Evolutionary conservation across 2,329 filamentous ascomycete species (phyloP), one percentile per base, ranked within the genome.

Genomic region (Fusarium anthophilum): DNA sequence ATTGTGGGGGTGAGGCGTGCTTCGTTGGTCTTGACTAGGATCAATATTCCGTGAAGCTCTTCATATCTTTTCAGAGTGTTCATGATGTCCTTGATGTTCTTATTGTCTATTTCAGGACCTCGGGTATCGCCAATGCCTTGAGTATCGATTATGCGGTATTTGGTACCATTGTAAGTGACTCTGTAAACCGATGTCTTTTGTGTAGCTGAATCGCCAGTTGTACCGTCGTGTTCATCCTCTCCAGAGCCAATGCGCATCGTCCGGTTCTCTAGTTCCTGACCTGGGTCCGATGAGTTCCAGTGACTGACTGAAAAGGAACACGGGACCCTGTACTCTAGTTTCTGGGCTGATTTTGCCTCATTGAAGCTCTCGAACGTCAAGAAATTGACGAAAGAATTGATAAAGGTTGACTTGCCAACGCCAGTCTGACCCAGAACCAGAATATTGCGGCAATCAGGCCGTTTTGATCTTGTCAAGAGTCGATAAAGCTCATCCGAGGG

Each of bases 331-430:
- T 59, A 73, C 20, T 56, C 47, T 2, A 77, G 61, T 7, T 39
- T 35, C 3, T 37, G 44, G 4, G 51, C 39, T 0, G 64, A 43
- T 5, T 66, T 67, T 1, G 84, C 85, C 6, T 85, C 82, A 13
- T 84, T 81, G 1, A 87, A 76, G 1, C 79, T 79, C 1, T 80
- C 73, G 55, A 80, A 83, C 0, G 73, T 77, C 8, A 87, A 65
- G 62, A 87, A 87, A 67, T 87, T 87, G 70, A 84, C 72, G 39
- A 87, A 85, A 0, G 84, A 82, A 53, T 87, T 87, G 75, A 87
- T 86, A 47, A 83, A 87, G 0, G 86, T 87, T 3, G 83, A 85
- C 59, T 87, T 87, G 0, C 86, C 86, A 0, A 86, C 86, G 0
- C 85, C 86, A 1, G 85, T 86, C 70, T 87, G 85, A 0, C 86